A percentile compares a stretch with the other conserved stretches of the same genome.
These are phyloP conservation scores for Ophiosphaerella narmari DNA, from an alignment of 2,329 filamentous ascomycete genomes.

Conservation along the genomic window DNA sequence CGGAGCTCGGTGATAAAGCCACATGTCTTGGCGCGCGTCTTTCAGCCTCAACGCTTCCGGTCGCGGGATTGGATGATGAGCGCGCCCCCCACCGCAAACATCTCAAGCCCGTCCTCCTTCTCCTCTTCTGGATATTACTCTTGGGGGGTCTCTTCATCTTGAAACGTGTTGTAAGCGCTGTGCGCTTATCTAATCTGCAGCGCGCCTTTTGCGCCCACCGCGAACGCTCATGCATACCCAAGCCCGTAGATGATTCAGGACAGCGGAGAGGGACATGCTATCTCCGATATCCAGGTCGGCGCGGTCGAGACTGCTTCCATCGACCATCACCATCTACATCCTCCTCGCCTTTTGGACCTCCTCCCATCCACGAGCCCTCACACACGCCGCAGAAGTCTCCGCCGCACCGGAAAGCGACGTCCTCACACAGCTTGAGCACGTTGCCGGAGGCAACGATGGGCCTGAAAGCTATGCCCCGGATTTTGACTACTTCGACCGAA, in stretches of 20 bases:
- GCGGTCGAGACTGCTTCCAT: slow-evolving; percentile 74
- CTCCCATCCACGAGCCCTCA: slow-evolving; percentile 60
- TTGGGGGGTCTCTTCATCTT: no score
- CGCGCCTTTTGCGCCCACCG: slow-evolving; percentile 20
- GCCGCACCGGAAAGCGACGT: slow-evolving; percentile 9
- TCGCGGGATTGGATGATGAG: no score
- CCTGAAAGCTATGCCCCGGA: slow-evolving; percentile 60
- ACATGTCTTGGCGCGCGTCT: slow-evolving; percentile 3
- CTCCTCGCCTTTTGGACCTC: slow-evolving; percentile 65
- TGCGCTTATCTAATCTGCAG: slow-evolving; percentile 4
- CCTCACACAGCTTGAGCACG: slow-evolving; percentile 39
- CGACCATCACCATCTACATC: slow-evolving; percentile 64
- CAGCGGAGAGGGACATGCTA: slow-evolving; percentile 44
- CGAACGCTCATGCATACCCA: slow-evolving; percentile 21
- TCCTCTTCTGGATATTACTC: background rate
- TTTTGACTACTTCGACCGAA: slow-evolving; percentile 65
- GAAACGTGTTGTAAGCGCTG: background rate
- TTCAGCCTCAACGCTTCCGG: background rate
- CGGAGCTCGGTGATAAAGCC: background rate
- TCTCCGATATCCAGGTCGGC: slow-evolving; percentile 65
- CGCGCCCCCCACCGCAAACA: background rate
- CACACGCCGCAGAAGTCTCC: slow-evolving; percentile 63
- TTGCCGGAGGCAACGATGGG: slow-evolving; percentile 36
- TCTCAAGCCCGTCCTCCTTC: background rate
- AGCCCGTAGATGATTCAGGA: slow-evolving; percentile 17